Conservation (phyloP, 139 green algal genomes). For the Zygnema cylindricum region DNA sequence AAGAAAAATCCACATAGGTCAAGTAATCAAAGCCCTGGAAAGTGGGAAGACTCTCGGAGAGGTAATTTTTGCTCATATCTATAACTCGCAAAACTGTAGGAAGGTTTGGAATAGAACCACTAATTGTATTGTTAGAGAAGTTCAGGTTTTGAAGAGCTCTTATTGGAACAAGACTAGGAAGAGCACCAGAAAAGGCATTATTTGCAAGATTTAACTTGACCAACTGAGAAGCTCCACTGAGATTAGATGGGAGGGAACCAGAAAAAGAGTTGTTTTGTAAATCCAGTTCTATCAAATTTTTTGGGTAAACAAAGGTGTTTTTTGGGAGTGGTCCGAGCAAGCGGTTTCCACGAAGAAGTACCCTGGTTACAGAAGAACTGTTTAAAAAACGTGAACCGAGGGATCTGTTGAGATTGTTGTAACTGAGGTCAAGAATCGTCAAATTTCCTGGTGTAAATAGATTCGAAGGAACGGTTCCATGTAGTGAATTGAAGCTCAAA, state of each 20-base stretch:
- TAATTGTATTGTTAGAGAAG: background rate
- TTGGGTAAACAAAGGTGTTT: background rate
- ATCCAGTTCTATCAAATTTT: slow-evolving; percentile 19
- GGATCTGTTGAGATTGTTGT: slow-evolving; percentile 27
- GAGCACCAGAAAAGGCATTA: slow-evolving; percentile 1
- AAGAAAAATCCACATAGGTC: slow-evolving; percentile 26
- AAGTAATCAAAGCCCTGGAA: background rate
- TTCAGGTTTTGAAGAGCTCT: background rate
- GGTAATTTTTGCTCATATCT: slow-evolving; percentile 15
- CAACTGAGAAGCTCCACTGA: background rate
- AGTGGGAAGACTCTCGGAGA: background rate
- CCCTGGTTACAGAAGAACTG: background rate
- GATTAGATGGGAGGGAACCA: slow-evolving; percentile 30
- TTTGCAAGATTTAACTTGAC: background rate
- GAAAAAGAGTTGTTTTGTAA: slow-evolving; percentile 21
- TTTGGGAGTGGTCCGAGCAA: background rate
- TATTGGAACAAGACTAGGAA: background rate
- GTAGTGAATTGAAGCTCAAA: slow-evolving; percentile 25
- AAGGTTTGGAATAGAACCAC: background rate
- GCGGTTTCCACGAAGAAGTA: slow-evolving; percentile 5
- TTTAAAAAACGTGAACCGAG: background rate
- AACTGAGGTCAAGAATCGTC: background rate
- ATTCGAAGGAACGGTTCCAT: slow-evolving; percentile 10
- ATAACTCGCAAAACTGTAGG: background rate
- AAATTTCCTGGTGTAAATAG: background rate